Conservation (phyloP, 768 basidiomycete species). For the Infundibulicybe gibba region DNA sequence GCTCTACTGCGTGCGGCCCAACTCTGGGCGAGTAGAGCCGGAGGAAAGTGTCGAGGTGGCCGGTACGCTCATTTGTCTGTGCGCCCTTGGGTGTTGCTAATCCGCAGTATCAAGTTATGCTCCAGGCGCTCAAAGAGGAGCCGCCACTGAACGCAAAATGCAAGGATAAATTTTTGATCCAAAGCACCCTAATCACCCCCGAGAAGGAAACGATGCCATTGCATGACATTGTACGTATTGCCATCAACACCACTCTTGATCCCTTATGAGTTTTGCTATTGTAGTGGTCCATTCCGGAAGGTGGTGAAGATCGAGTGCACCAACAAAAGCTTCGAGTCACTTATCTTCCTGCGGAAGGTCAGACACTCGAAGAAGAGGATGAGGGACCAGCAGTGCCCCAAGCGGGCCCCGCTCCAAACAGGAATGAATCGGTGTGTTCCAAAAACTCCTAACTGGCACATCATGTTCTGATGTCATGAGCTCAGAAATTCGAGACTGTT, state of each 20-base stretch:
- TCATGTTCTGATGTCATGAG: not conserved
- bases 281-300: conserved; percentile 60
- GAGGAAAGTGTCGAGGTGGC: conserved; percentile 94
- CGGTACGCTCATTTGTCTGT: conserved; percentile 49
- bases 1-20: conserved; percentile 97
- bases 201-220: conserved; percentile 81
- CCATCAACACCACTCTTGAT: conserved; percentile 8
- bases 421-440: conserved; percentile 16
- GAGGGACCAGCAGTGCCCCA: conserved; percentile 33
- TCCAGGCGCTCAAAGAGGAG: conserved; percentile 95
- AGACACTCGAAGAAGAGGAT: conserved; percentile 74
- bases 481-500: conserved; percentile 43
- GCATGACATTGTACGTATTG: conserved; percentile 74
- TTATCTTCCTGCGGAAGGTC: conserved; percentile 86
- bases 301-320: conserved; percentile 67
- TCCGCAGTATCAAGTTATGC: conserved; percentile 62
- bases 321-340: conserved; percentile 94
- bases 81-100: conserved; percentile 3
- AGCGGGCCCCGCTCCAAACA: conserved; percentile 19
- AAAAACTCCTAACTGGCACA: no score
- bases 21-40: conserved; percentile 92
- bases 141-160: conserved; percentile 88
- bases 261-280: conserved; percentile 3
- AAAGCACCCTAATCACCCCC: conserved; percentile 87
- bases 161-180: conserved; percentile 99